These are phyloP conservation scores for Enteropsectra breve DNA, from an alignment of 371 early-diverging fungal species.

Conservation along the genomic window DNA sequence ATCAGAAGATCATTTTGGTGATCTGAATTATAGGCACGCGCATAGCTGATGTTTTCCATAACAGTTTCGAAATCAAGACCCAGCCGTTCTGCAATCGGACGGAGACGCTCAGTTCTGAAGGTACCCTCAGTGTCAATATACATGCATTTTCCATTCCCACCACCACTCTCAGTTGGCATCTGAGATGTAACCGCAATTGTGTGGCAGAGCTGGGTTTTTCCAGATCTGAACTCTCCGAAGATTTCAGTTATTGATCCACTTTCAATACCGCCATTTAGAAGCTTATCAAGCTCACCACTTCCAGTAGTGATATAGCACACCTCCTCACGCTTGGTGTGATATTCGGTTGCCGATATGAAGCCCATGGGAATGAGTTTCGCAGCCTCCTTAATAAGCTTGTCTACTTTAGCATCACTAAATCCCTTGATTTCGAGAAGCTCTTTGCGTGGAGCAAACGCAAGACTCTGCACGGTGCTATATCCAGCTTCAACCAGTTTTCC, in stretches of 20 bases:
- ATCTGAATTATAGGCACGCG: constrained; percentile 90
- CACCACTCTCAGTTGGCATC: constrained; percentile 73
- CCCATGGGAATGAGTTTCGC: constrained; percentile 84
- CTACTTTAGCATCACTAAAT: constrained; percentile 90
- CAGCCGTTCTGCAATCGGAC: constrained; percentile 79
- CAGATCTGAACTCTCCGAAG: constrained; percentile 98
- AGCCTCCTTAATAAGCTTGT: constrained; percentile 86
- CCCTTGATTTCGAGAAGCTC: constrained; percentile 80
- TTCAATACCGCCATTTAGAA: constrained; percentile 89
- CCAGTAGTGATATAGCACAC: constrained; percentile 82
- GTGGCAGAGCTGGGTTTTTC: constrained; percentile 95
- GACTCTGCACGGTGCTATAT: constrained; percentile 78
- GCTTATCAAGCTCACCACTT: constrained; percentile 79
- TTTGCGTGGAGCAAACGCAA: constrained; percentile 91
- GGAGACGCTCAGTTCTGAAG: constrained; percentile 80
- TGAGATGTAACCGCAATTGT: constrained; percentile 92
- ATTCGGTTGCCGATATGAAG: constrained; percentile 86
- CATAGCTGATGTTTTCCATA: constrained; percentile 84
- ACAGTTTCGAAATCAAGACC: constrained; percentile 75
- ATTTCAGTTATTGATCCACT: constrained; percentile 95
- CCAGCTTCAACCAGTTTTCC: constrained; percentile 80
- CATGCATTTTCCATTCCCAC: constrained; percentile 86
- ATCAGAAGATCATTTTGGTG: constrained; percentile 80
- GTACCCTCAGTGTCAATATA: constrained; percentile 98
- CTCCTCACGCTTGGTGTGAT: constrained; percentile 73